Evolutionary conservation across 257 asterid genomes (phyloP).

Genomic region (Ehretia macrophylla): DNA sequence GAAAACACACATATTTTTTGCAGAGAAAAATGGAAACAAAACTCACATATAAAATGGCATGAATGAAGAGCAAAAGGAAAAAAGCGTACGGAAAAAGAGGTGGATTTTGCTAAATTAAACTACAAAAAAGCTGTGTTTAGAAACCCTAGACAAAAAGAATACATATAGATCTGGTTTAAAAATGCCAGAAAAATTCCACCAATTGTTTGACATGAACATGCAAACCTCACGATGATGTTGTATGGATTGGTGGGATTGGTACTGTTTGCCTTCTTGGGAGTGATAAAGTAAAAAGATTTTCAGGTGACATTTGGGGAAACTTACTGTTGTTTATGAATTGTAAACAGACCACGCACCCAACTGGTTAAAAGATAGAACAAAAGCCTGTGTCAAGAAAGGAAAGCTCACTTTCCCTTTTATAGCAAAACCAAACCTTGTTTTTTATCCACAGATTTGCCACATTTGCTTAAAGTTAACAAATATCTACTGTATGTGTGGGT

Average conservation of each 20-base stretch:
- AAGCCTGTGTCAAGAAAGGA: conserved; percentile 15
- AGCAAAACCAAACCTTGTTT: conserved; percentile 7
- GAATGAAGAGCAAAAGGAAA: not conserved
- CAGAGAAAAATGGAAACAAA: not conserved
- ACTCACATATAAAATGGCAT: not conserved
- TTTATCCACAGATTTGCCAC: not conserved
- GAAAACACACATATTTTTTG: not conserved
- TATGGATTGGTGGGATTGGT: conserved; percentile 7
- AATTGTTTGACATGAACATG: conserved; percentile 22
- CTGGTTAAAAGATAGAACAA: not conserved
- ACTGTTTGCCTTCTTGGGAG: conserved; percentile 18
- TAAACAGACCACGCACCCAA: not conserved
- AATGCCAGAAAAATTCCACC: conserved; percentile 10
- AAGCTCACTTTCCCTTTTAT: conserved; percentile 27
- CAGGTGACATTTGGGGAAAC: not conserved
- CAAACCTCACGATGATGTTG: conserved; percentile 4
- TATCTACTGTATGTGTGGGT: too few relatives aligned
- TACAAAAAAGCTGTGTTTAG: not conserved
- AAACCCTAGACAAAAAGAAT: conserved; percentile 22
- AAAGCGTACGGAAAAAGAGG: conserved; percentile 1
- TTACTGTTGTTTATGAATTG: not conserved
- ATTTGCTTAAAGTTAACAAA: too few relatives aligned
- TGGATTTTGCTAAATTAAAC: not conserved
- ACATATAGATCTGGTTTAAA: conserved; percentile 21
- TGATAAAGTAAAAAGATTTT: not conserved